Conservation (phyloP, 1,139 yeast genomes). For the Lodderomyces parapsilosis region DNA sequence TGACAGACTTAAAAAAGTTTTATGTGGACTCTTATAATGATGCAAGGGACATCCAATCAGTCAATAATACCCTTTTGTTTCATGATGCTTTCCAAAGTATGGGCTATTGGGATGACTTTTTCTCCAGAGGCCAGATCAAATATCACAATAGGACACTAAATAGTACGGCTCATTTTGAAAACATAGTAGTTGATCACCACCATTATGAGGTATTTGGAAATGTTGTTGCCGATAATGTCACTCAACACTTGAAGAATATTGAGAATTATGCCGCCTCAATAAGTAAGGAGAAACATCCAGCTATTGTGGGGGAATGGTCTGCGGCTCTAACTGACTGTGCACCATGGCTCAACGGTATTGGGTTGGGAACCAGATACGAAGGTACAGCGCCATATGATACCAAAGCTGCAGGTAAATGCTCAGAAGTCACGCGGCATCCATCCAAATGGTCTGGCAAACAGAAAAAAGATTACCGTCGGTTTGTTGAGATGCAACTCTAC, state of each 20-base stretch:
- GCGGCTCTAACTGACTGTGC: slow-evolving; percentile 68
- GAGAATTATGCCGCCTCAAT: slow-evolving; percentile 36
- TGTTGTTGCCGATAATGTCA: slow-evolving; percentile 36
- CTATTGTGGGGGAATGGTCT: slow-evolving; percentile 63
- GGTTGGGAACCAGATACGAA: slow-evolving; percentile 58
- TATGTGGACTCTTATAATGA: slow-evolving; percentile 41
- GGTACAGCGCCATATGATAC: slow-evolving; percentile 42
- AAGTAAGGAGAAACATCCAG: slow-evolving; percentile 44
- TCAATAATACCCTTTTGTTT: slow-evolving; percentile 48
- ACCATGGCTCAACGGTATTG: slow-evolving; percentile 63
- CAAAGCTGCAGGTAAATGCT: slow-evolving; percentile 32
- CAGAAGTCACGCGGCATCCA: slow-evolving; percentile 25
- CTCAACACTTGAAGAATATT: slow-evolving; percentile 38
- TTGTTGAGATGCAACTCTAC: slow-evolving; percentile 35
- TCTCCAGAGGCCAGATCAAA: slow-evolving; percentile 25
- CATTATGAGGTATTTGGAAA: slow-evolving; percentile 58
- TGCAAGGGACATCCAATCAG: slow-evolving; percentile 31
- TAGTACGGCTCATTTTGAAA: slow-evolving; percentile 24
- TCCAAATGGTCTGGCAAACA: slow-evolving; percentile 33
- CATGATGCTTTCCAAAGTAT: slow-evolving; percentile 58
- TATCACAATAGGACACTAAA: slow-evolving; percentile 9
- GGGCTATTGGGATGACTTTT: slow-evolving; percentile 51
- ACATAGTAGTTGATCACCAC: slow-evolving; percentile 61
- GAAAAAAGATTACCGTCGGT: slow-evolving; percentile 50
- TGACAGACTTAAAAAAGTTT: slow-evolving; percentile 35